Conservation (phyloP, 176 grass and related monocot genomes). For the Otatea glauca region DNA sequence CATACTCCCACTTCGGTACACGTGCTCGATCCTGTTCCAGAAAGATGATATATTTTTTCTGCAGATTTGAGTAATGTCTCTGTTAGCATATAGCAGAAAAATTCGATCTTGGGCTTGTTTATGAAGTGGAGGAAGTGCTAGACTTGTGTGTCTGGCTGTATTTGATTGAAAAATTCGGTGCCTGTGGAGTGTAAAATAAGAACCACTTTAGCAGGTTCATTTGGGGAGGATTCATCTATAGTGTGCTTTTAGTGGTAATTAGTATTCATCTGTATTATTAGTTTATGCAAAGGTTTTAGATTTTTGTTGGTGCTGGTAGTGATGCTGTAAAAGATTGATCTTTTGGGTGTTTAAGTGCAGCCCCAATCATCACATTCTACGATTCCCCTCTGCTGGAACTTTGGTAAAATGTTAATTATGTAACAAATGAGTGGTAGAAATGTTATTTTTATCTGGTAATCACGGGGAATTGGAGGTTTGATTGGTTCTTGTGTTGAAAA, state of each 20-base stretch:
- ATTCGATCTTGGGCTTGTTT: background rate
- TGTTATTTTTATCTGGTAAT: background rate
- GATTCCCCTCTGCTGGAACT: background rate
- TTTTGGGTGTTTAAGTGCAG: background rate
- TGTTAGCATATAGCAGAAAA: background rate
- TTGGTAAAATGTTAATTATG: background rate
- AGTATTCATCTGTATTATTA: background rate
- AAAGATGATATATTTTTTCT: too few species aligned
- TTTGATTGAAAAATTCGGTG: background rate
- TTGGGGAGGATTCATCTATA: background rate
- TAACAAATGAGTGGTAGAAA: background rate
- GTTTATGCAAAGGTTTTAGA: too few species aligned
- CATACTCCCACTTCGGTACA: too few species aligned
- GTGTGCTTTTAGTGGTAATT: background rate
- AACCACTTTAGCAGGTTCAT: too few species aligned
- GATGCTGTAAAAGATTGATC: background rate
- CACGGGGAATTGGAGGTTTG: background rate
- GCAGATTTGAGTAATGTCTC: background rate
- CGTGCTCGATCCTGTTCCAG: too few species aligned
- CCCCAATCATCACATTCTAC: background rate
- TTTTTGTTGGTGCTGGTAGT: background rate
- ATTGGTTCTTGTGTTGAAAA: background rate
- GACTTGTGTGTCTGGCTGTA: background rate
- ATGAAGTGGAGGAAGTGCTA: background rate
- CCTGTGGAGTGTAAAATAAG: background rate